Conservation (phyloP, 2,329 filamentous ascomycete species). For the Nemania sp. region DNA sequence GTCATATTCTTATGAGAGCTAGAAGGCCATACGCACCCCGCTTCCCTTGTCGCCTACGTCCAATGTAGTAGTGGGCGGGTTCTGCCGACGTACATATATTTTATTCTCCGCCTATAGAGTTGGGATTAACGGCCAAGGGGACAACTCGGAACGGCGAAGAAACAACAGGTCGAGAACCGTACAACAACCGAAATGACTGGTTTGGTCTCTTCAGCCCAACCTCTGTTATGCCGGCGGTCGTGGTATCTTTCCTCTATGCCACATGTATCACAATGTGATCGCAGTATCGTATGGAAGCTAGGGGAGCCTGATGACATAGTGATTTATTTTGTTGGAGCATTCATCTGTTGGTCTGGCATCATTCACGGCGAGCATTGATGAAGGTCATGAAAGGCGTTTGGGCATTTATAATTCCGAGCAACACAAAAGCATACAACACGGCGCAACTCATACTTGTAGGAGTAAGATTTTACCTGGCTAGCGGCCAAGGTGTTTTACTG, state of each 20-base stretch:
- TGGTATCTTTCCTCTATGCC: slow-evolving; percentile 4
- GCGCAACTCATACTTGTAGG: slow-evolving; percentile 37
- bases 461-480: slow-evolving; percentile 7
- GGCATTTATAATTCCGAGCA: slow-evolving; percentile 17
- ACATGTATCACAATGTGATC: slow-evolving; percentile 18
- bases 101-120: not conserved
- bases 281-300: slow-evolving; percentile 9
- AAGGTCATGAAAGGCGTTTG: slow-evolving; percentile 39
- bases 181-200: slow-evolving; percentile 1
- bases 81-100: not conserved
- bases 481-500: slow-evolving; percentile 19
- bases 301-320: slow-evolving; percentile 14
- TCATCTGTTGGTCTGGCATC: slow-evolving; percentile 35
- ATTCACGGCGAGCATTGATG: slow-evolving; percentile 38
- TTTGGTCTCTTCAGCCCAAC: not conserved
- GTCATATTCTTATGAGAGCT: not conserved
- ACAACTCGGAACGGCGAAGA: not conserved
- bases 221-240: not conserved
- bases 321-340: slow-evolving; percentile 28
- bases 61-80: not conserved
- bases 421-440: slow-evolving; percentile 36
- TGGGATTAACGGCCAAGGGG: not conserved
- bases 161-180: not conserved
- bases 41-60: not conserved
- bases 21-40: not conserved